Evolutionary conservation across 768 basidiomycete genomes (phyloP), one percentile per base, ranked within the genome.

Genomic region (Psilocybe cubensis): DNA sequence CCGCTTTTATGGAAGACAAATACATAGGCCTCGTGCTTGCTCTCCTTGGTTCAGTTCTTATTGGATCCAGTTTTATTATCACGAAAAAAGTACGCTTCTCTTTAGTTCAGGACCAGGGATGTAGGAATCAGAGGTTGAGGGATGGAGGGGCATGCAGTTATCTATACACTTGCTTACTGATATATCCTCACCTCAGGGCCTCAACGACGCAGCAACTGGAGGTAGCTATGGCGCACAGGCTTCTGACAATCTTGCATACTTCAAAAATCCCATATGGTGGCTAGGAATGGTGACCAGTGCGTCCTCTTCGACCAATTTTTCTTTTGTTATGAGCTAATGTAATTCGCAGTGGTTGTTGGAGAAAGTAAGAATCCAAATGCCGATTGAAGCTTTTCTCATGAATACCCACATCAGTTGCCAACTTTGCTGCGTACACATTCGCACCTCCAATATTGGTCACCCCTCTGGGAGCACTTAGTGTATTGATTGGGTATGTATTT

Each of bases 361-460:
- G 96, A 98, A 89, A 73, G 96, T 96, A 67, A 66, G 61, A 63
- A 17, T 35, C 9, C 29, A 29, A 49, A 29, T 29, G 25, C 52
- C 9, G 46, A 33, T 17, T 23, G 21, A 11, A 20, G 12, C 21
- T 18, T 52, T 33, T 31, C 56, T 63, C 25, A 52, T 38, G 50
- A 29, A 35, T 40, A 23, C 28, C 41, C 29, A 23, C 43, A 33
- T 48, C 60, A 91, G 88, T 88, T 57, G 90, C 91, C 54, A 92
- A 92, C 75, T 98, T 98, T 74, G 94, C 96, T 6, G 96, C 96
- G 7, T 98, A 98, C 70, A 92, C 94, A 0, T 99, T 98, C 65
- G 97, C 97, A 1, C 97, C 96, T 59, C 93, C 97, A 64, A 96
- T 98, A 68, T 80, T 99, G 54, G 95, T 99, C n/a, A 98, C 96